Base-by-base conservation (phyloP, 768 basidiomycete species). In the Trametes cingulata region DNA sequence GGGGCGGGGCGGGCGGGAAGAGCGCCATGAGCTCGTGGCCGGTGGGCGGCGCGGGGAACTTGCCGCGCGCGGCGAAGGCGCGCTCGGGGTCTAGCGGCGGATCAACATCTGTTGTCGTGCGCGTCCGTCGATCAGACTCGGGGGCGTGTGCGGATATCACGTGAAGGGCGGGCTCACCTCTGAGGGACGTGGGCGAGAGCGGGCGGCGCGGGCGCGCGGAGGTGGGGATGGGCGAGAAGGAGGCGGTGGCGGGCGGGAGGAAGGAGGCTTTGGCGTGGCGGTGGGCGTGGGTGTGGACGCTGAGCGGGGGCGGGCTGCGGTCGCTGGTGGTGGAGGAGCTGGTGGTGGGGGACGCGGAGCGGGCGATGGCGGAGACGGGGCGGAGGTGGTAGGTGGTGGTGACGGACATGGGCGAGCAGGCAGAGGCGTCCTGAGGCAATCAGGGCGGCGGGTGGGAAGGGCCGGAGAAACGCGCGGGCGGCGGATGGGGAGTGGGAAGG, bases 21-120 rank as follows among this genome's bases (percentile, higher is more conserved):
- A 92, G 82, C 14, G 87, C 87, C 90, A 92, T 92, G 66, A 92
- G 81, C 65, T 92, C 88, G 65, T 92, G 90, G 2, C 90, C 90
- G 0, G 87, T 90, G 5, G 88, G 86, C 1, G 90, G 90, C 0
- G 87, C 82, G 17, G 90, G 90, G 69, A 84, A 89, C 63, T 85
- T 85, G 36, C 61, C 61, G 58, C 86, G 77, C 2, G 80, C 74
- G 3, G 74, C 70, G 59, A 78, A 74, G 64, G 80, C 81, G 56
- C 78, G 75, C 19, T 41, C 62, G 14, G 33, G 56, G 40, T 79
- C 75, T 58, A 82, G 81, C 0, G 81, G 75, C 49, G 89, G 79
- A 69, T 89, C 87, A 65, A 90, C 76, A 71, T 90, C 88, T 88
- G 68, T 12, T 22, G 6, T 45, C 29, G 65, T 33, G 29, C 6